A percentile compares a stretch with the other conserved stretches of the same genome.
Conservation (phyloP, 2,329 filamentous ascomycete genomes). For the Eurotiales sp. region DNA sequence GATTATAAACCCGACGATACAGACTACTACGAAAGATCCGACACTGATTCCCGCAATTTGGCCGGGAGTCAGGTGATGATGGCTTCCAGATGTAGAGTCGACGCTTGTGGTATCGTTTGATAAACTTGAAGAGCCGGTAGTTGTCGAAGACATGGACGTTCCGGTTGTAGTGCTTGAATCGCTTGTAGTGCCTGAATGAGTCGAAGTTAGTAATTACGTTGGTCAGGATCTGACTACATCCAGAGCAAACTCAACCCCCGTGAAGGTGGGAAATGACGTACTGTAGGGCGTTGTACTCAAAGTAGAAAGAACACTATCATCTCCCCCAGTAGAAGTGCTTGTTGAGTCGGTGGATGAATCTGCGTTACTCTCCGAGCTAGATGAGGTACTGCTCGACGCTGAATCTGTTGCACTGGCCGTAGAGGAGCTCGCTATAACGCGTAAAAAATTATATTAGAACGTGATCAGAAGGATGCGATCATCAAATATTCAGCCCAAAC, state of each 20-base stretch:
- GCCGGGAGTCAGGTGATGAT: not conserved
- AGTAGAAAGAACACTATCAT: not conserved
- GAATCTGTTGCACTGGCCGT: not conserved
- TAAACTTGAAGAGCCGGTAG: not conserved
- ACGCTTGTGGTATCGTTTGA: slow-evolving; percentile 1
- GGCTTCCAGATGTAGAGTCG: not conserved
- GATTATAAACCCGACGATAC: not conserved
- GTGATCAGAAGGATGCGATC: not conserved
- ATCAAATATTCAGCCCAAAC: too few species aligned
- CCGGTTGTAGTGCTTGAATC: too few species aligned
- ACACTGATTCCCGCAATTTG: slow-evolving; percentile 5
- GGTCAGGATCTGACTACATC: too few species aligned
- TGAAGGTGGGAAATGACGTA: not conserved
- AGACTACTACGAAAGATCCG: not conserved
- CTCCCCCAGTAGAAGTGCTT: not conserved
- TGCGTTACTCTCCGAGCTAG: not conserved
- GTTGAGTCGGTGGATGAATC: not conserved
- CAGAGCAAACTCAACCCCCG: too few species aligned
- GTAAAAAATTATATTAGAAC: not conserved
- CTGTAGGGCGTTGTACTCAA: not conserved
- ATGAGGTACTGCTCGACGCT: not conserved
- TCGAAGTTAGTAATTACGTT: too few species aligned
- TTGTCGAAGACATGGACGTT: not conserved
- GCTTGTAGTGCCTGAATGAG: too few species aligned
- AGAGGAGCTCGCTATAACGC: not conserved